Percentiles rank a stretch among this genome's conserved stretches.
Evolutionary conservation across 768 basidiomycete genomes (phyloP).

Genomic region (Psilocybe sp.): DNA sequence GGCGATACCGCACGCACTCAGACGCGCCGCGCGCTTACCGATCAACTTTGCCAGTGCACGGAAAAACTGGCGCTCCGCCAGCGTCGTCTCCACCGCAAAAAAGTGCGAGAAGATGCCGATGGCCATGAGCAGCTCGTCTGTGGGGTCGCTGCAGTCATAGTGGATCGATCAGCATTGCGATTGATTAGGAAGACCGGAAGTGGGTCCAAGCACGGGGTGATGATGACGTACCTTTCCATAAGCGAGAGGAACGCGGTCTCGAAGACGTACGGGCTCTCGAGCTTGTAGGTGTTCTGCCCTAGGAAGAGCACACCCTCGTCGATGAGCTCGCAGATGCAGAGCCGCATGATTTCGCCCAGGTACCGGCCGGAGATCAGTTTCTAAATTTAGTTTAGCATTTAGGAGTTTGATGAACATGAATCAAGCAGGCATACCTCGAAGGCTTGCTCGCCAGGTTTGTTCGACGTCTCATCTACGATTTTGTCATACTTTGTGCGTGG

Average conservation of each 20-base stretch:
- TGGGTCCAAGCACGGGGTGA: background rate
- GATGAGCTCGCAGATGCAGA: slow-evolving; percentile 92
- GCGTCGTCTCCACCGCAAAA: slow-evolving; percentile 93
- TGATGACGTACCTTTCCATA: slow-evolving; percentile 76
- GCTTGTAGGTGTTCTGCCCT: slow-evolving; percentile 97
- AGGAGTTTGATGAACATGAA: background rate
- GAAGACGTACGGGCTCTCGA: slow-evolving; percentile 88
- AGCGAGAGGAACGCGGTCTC: slow-evolving; percentile 97
- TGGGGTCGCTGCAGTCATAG: slow-evolving; percentile 66
- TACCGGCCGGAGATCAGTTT: slow-evolving; percentile 97
- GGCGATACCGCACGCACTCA: slow-evolving; percentile 95
- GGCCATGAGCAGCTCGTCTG: slow-evolving; percentile 94
- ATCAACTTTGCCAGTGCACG: slow-evolving; percentile 87
- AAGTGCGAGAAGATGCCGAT: slow-evolving; percentile 98
- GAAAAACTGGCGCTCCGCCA: slow-evolving; percentile 98
- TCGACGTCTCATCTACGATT: slow-evolving; percentile 89
- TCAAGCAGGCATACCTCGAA: slow-evolving; percentile 63
- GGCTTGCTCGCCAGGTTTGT: slow-evolving; percentile 95
- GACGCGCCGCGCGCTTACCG: slow-evolving; percentile 82
- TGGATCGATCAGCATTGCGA: background rate
- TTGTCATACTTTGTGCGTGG: slow-evolving; percentile 94
- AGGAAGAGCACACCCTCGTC: slow-evolving; percentile 97
- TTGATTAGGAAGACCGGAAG: background rate
- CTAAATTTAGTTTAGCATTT: slow-evolving; percentile 30
- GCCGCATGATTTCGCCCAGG: slow-evolving; percentile 93